Conservation (phyloP, 2,329 filamentous ascomycete species). For the Clarireedia hainanense region DNA sequence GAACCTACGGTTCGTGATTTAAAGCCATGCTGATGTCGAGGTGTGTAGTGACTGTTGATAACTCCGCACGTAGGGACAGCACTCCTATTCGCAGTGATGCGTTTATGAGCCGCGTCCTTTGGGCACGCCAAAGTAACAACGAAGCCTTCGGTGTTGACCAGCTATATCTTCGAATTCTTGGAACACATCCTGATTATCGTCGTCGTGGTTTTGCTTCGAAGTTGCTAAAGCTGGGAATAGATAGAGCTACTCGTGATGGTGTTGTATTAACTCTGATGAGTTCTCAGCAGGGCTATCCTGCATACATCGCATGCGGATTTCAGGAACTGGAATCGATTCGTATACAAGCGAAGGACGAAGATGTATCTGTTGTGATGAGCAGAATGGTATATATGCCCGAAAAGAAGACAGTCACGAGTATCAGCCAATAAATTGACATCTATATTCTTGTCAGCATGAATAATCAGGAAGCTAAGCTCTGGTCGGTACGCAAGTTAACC, state of each 20-base stretch:
- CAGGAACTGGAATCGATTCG: background rate
- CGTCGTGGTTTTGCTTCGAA: background rate
- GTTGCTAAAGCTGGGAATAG: slow-evolving; percentile 1
- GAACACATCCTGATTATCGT: background rate
- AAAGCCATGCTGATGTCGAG: too few species aligned
- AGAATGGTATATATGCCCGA: background rate
- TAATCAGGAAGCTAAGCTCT: too few species aligned
- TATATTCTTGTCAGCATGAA: background rate
- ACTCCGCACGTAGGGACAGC: background rate
- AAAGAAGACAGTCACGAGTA: background rate
- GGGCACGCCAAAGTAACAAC: background rate
- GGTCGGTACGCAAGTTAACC: too few species aligned
- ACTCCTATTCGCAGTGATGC: background rate
- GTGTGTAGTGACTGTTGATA: background rate
- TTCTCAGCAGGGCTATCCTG: background rate
- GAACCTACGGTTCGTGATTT: background rate
- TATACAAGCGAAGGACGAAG: background rate
- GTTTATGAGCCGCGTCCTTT: background rate
- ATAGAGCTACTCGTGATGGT: background rate
- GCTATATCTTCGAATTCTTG: background rate
- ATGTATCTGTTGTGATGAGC: background rate
- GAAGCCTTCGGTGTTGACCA: background rate
- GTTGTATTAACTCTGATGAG: background rate
- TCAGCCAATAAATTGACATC: background rate
- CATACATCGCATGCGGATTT: background rate